Conservation (phyloP, 768 basidiomycete genomes). For the Sarcomyxa edulis region DNA sequence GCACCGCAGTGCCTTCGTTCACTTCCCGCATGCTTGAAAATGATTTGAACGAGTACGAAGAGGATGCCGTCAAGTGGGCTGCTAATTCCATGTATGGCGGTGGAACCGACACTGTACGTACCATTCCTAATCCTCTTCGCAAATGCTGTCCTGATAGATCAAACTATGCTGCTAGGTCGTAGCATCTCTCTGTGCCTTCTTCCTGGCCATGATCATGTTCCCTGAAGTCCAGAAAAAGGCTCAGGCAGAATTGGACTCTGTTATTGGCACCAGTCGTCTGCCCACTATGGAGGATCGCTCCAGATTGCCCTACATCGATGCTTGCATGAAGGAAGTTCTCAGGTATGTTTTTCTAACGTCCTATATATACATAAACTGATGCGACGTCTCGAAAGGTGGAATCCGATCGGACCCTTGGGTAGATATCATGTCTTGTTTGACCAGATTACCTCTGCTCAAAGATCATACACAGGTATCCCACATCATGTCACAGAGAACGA, state of each 20-base stretch:
- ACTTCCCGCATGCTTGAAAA: slow-evolving; percentile 32
- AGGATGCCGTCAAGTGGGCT: slow-evolving; percentile 36
- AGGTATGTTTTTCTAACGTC: no score
- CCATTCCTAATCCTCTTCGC: no score
- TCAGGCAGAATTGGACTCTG: slow-evolving; percentile 34
- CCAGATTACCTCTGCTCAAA: neutral
- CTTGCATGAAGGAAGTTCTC: slow-evolving; percentile 26
- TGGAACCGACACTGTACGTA: neutral
- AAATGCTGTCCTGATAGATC: no score
- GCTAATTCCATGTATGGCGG: slow-evolving; percentile 16
- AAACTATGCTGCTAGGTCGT: no score
- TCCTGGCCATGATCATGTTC: slow-evolving; percentile 33
- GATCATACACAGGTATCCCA: slow-evolving; percentile 33
- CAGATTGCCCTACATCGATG: slow-evolving; percentile 30
- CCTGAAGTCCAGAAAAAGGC: slow-evolving; percentile 30
- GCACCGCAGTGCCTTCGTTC: slow-evolving; percentile 31
- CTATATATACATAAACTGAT: no score
- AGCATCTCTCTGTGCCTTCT: slow-evolving; percentile 23
- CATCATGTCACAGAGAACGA: slow-evolving; percentile 56
- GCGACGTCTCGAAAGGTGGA: no score
- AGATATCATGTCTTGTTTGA: neutral
- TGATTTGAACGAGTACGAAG: slow-evolving; percentile 25
- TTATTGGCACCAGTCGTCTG: slow-evolving; percentile 28
- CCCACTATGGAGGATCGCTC: slow-evolving; percentile 26
- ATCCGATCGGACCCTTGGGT: slow-evolving; percentile 13